Conservation (phyloP, 2,329 filamentous ascomycete genomes). For the Aspergillus tanneri region DNA sequence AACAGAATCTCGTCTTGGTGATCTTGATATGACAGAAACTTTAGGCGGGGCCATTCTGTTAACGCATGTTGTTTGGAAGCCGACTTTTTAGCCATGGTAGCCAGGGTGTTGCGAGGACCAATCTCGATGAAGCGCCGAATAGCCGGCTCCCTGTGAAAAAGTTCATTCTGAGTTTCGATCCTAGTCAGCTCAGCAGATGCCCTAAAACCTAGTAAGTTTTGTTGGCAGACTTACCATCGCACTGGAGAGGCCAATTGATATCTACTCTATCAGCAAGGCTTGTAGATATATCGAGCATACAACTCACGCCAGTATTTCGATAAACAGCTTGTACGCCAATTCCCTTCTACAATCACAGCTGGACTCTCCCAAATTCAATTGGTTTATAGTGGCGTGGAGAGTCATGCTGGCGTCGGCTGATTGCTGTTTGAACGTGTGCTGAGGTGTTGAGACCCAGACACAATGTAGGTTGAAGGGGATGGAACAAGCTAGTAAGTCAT, state of each 20-base stretch:
- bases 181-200: conserved; percentile 15
- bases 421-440: background rate
- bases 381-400: background rate
- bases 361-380: background rate
- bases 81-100: conserved; percentile 41
- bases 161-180: conserved; percentile 42
- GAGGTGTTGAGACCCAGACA: too few species aligned
- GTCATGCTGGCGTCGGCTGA: conserved; percentile 3
- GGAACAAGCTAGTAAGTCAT: too few species aligned
- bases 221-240: conserved; percentile 18
- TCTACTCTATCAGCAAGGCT: conserved; percentile 14
- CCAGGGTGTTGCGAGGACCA: conserved; percentile 38
- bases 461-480: too few species aligned
- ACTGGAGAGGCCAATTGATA: conserved; percentile 31
- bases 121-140: conserved; percentile 41
- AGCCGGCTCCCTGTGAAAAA: conserved; percentile 25
- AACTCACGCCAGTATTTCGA: conserved; percentile 33
- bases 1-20: conserved; percentile 16
- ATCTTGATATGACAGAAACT: conserved; percentile 27
- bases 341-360: conserved; percentile 3
- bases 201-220: too few species aligned
- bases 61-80: conserved; percentile 23
- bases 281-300: background rate
- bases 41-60: conserved; percentile 18
- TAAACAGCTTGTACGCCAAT: conserved; percentile 24